These are phyloP conservation scores for Yueomyces sp. DNA, from an alignment of 805 yeast genomes.

Conservation along the genomic window DNA sequence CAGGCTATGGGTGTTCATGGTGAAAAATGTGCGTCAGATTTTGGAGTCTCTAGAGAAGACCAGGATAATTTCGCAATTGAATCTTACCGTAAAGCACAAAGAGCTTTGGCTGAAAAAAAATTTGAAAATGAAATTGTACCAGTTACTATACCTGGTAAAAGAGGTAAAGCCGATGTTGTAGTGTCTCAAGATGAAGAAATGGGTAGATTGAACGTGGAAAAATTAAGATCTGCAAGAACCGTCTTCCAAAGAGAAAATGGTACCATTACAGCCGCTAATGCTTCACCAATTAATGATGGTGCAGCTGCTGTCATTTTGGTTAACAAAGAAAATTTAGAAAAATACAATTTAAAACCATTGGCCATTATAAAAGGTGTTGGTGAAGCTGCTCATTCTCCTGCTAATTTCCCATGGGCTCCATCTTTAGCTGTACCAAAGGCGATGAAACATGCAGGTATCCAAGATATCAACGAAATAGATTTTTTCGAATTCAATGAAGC, in stretches of 20 bases:
- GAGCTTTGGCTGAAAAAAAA: conserved; percentile 70
- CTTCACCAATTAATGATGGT: conserved; percentile 94
- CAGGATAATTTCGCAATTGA: conserved; percentile 82
- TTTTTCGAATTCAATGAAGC: conserved; percentile 96
- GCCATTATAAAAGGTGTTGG: conserved; percentile 92
- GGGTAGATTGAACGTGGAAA: conserved; percentile 61
- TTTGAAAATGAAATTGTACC: conserved; percentile 77
- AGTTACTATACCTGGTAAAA: conserved; percentile 72
- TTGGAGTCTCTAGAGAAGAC: conserved; percentile 61
- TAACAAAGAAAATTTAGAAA: conserved; percentile 71
- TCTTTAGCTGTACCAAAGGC: conserved; percentile 93
- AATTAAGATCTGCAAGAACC: conserved; percentile 73
- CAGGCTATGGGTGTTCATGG: conserved; percentile 94
- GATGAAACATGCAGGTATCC: conserved; percentile 66
- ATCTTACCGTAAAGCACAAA: conserved; percentile 78
- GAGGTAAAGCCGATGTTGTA: conserved; percentile 76
- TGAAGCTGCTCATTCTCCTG: conserved; percentile 93
- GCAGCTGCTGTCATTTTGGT: conserved; percentile 90
- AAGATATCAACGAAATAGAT: conserved; percentile 53
- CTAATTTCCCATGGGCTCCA: conserved; percentile 94
- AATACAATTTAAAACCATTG: conserved; percentile 75
- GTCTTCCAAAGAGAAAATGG: conserved; percentile 92
- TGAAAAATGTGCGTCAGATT: conserved; percentile 87
- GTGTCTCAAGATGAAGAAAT: conserved; percentile 77
- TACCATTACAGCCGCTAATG: conserved; percentile 94